These are phyloP conservation scores for Oryza coarctata DNA, from an alignment of 176 grass and related monocot species.

Conservation along the genomic window DNA sequence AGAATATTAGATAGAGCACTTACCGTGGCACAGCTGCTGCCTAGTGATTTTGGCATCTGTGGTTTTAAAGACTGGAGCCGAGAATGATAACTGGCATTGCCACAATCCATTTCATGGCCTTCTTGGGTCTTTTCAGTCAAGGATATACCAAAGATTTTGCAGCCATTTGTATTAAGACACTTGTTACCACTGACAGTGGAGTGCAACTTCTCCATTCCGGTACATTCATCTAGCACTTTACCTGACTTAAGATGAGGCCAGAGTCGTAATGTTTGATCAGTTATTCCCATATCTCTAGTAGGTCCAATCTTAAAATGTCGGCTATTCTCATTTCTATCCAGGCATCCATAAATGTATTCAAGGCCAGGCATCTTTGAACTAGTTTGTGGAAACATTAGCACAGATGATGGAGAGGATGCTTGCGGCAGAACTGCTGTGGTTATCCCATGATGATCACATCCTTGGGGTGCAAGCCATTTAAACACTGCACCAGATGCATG, in stretches of 20 bases:
- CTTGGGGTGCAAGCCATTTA: slow-evolving; percentile 45
- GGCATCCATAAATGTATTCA: slow-evolving; percentile 9
- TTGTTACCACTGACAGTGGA: slow-evolving; percentile 27
- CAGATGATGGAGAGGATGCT: slow-evolving; percentile 62
- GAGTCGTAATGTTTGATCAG: slow-evolving; percentile 32
- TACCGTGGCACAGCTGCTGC: slow-evolving; percentile 47
- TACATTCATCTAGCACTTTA: slow-evolving; percentile 32
- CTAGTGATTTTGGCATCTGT: slow-evolving; percentile 42
- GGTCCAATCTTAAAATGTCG: slow-evolving; percentile 11
- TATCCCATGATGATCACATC: slow-evolving; percentile 39
- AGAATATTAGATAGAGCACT: slow-evolving; percentile 26
- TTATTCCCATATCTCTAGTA: slow-evolving; percentile 38
- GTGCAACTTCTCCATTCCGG: slow-evolving; percentile 30
- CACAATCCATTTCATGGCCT: slow-evolving; percentile 33
- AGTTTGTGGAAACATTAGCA: slow-evolving; percentile 54
- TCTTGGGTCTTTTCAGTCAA: slow-evolving; percentile 48
- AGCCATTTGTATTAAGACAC: slow-evolving; percentile 39
- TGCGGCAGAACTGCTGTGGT: slow-evolving; percentile 32
- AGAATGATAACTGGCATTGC: slow-evolving; percentile 28
- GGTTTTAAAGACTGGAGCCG: slow-evolving; percentile 36
- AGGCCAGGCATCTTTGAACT: slow-evolving; percentile 26
- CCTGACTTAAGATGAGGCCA: slow-evolving; percentile 46
- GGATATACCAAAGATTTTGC: slow-evolving; percentile 71
- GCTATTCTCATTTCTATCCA: slow-evolving; percentile 34
- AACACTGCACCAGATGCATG: slow-evolving; percentile 33